Base-by-base conservation (phyloP, 2,329 filamentous ascomycete species). In the Periconia macrospinosa region DNA sequence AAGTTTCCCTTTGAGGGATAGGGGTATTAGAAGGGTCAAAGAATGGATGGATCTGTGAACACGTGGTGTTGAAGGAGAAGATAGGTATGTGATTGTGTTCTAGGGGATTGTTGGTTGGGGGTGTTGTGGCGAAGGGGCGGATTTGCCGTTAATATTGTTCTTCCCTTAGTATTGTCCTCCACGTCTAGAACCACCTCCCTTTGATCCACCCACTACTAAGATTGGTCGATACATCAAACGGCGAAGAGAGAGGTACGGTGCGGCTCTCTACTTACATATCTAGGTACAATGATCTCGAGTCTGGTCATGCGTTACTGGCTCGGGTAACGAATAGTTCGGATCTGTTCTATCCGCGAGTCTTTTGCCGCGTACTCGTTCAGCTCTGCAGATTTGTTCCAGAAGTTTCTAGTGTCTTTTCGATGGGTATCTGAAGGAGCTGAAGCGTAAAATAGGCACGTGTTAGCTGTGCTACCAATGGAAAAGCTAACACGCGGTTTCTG, bases 141-240 rank as follows among this genome's bases (percentile, higher is more conserved):
- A 13, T 45, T 23, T 18, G 43, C 23, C 49, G 44, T 55, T 57
- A 56, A 9, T 58, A 59, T 59, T 61, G 56, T 59, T 54, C 47
- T 46, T 18, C 33, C 33, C 53, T 62, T 62, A 55, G 11, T 61
- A 63, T 63, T 63, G 56, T 62, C 57, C 55, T 55, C 50, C 11
- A 37, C 43, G 30, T 45, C 37, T 45, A 19, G 35, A 20, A 8
- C 14, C 6, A 23, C 30, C 15, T 11, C 18, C 45, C n/a, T 43
- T 41, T 45, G 14, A 30, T 3, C 18, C 33, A 23, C 23, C 30
- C 18, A 50, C 42, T 37, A 48, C n/a, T 20, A n/a, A 3, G 11
- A 37, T 37, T 37, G 33, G 33, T n/a, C 15, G 11, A 13, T 37
- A 37, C 11, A 14, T 13, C 15, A n/a, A 10, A 37, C 15, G 15